Evolutionary conservation across 2,329 filamentous ascomycete genomes (phyloP), one percentile per base, ranked within the genome.

Genomic region (Diplocarpon mali): DNA sequence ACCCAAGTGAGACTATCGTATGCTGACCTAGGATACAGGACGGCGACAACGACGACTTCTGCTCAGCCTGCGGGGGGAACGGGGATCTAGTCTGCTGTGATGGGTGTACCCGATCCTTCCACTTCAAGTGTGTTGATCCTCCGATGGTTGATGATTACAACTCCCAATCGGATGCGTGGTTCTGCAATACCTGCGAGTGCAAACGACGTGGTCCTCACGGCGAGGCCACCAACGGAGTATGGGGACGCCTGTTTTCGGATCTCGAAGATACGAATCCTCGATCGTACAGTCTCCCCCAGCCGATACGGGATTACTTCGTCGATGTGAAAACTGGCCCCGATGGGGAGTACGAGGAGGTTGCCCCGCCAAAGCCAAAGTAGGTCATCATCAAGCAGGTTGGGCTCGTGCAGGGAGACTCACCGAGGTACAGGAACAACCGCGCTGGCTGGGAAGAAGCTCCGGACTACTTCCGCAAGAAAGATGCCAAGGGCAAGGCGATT

Each of bases 31-130:
- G 54, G 45, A 37, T 42, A 44, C 62, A 75, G 71, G 69, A 76
- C 55, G 38, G 37, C n/a, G 83, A 95, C 51, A 94, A 94, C 64
- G 86, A 92, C 63, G 90, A 96, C 63, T 83, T 83, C 60, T 98
- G 90, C 68, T 82, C 82, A 50, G 79, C 87, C 37, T 98, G 92
- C 67, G 78, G 82, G 58, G 84, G 83, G 52, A 83, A 78, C 54
- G 90, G 90, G 46, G 79, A 87, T 55, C 75, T 98, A 51, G 74
- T 96, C 53, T 95, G 89, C 67, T 98, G 92, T 65, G 92, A 96
- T 67, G 85, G 84, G 51, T 98, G 92, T 67, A 77, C 82, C 49
- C 79, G 86, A 54, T 86, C 89, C 5, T 95, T 93, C 65, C 92
- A 96, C 65, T 87, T 92, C 62, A 73, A 77, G 48, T 96, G 92